Evolutionary conservation across 306 rosid genomes (phyloP).

Genomic region (Quercus alba): DNA sequence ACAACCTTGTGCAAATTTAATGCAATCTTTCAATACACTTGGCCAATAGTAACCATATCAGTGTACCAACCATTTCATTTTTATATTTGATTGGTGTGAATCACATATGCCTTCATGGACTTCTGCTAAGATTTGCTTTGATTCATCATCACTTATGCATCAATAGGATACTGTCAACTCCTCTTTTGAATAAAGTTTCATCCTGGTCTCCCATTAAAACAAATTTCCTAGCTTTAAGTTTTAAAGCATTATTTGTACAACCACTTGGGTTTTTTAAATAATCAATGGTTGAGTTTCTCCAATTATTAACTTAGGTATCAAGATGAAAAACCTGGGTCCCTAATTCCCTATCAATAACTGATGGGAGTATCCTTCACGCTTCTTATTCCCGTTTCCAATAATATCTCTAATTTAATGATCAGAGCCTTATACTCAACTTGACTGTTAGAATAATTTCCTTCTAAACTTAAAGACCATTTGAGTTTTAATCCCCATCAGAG

Average conservation of each 20-base stretch:
- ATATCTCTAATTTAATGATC: background rate
- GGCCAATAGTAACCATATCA: background rate
- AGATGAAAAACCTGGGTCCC: too few species aligned
- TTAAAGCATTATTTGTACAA: too few species aligned
- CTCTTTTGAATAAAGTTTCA: background rate
- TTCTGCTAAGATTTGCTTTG: background rate
- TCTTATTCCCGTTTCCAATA: background rate
- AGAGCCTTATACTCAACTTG: background rate
- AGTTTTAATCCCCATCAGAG: too few species aligned
- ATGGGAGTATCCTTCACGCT: too few species aligned
- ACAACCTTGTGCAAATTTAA: too few species aligned
- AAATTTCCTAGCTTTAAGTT: too few species aligned
- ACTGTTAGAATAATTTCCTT: background rate
- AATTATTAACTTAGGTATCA: too few species aligned
- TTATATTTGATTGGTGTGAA: background rate
- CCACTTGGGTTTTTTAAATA: too few species aligned
- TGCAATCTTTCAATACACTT: too few species aligned
- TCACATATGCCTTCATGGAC: background rate
- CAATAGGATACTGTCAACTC: background rate
- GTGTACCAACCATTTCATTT: background rate
- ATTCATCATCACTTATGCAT: background rate
- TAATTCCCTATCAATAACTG: too few species aligned
- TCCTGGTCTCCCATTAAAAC: too few species aligned
- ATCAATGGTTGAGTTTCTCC: background rate
- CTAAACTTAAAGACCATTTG: background rate